Percentiles rank a stretch among this genome's conserved stretches.
These are phyloP conservation scores for Cladobotryum protrusum DNA, from an alignment of 2,329 filamentous ascomycete genomes.

Conservation along the genomic window DNA sequence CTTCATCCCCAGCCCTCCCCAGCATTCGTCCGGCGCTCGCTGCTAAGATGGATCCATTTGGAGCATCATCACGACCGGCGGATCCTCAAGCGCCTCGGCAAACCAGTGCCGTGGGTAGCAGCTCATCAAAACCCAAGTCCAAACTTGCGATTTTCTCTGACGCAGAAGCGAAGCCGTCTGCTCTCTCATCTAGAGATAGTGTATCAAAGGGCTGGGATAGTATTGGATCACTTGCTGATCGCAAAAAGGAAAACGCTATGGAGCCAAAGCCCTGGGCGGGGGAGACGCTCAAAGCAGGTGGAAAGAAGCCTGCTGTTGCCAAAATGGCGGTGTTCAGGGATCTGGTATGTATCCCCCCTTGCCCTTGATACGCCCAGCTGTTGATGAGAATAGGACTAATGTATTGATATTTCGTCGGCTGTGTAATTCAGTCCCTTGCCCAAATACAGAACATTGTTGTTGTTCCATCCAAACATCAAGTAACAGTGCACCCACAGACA, in stretches of 20 bases:
- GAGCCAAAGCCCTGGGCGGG: slow-evolving; percentile 88
- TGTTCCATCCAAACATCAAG: slow-evolving; percentile 67
- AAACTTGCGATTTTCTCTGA: slow-evolving; percentile 94
- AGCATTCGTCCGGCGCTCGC: slow-evolving; percentile 76
- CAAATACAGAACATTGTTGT: slow-evolving; percentile 62
- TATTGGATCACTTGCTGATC: slow-evolving; percentile 77
- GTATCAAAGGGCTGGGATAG: slow-evolving; percentile 78
- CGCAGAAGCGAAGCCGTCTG: slow-evolving; percentile 53
- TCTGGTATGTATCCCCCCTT: slow-evolving; percentile 57
- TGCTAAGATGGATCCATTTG: slow-evolving; percentile 80
- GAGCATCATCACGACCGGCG: slow-evolving; percentile 43
- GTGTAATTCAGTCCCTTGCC: slow-evolving; percentile 48
- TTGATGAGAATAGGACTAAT: slow-evolving; percentile 99
- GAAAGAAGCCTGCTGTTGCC: slow-evolving; percentile 63
- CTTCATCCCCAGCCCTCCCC: slow-evolving; percentile 81
- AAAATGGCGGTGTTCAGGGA: slow-evolving; percentile 96
- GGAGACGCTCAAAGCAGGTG: slow-evolving; percentile 81
- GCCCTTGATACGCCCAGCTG: slow-evolving; percentile 48
- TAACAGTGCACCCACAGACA: slow-evolving; percentile 73
- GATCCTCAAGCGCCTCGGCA: slow-evolving; percentile 62
- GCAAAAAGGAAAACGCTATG: slow-evolving; percentile 88
- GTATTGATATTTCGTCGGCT: slow-evolving; percentile 42
- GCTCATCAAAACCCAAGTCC: slow-evolving; percentile 59
- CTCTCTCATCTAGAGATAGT: slow-evolving; percentile 45
- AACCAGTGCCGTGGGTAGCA: slow-evolving; percentile 40